A percentile compares a stretch with the other conserved stretches of the same genome.
These are phyloP conservation scores for Acanthochlamys bracteata DNA, from an alignment of 106 monocot species.

Conservation along the genomic window DNA sequence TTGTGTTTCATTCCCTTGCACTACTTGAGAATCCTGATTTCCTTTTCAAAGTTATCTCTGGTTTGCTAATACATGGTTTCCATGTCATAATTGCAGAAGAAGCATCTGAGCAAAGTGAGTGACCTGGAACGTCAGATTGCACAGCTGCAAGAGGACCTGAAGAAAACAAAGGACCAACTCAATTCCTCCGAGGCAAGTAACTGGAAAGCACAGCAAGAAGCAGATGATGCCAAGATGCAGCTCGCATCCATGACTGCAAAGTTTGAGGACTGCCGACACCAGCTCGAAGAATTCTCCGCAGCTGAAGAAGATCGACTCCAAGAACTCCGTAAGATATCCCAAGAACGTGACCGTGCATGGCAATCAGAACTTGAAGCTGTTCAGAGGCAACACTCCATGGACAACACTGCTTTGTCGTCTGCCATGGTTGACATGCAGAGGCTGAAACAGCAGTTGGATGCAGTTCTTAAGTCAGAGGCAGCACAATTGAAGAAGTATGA, in stretches of 20 bases:
- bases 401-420: conserved; percentile 35
- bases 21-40: neutral
- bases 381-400: conserved; percentile 54
- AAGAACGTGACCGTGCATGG: conserved; percentile 76
- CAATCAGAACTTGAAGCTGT: conserved; percentile 79
- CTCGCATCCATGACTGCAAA: conserved; percentile 26
- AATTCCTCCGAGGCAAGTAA: conserved; percentile 45
- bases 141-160: conserved; percentile 65
- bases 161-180: conserved; percentile 71
- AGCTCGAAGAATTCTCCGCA: conserved; percentile 53
- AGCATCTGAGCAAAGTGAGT: conserved; percentile 24
- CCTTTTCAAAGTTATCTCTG: neutral
- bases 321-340: conserved; percentile 66
- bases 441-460: conserved; percentile 51
- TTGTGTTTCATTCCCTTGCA: too few species aligned
- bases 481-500: conserved; percentile 24
- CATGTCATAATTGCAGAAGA: conserved; percentile 36
- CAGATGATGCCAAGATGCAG: conserved; percentile 55
- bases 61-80: neutral
- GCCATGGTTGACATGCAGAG: conserved; percentile 58
- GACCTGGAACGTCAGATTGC: conserved; percentile 59
- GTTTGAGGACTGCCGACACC: conserved; percentile 36
- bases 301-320: conserved; percentile 52
- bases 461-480: conserved; percentile 26
- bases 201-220: conserved; percentile 49